These are phyloP conservation scores for Talaromyces ruber DNA, from an alignment of 495 filamentous ascomycete species.

Conservation along the genomic window DNA sequence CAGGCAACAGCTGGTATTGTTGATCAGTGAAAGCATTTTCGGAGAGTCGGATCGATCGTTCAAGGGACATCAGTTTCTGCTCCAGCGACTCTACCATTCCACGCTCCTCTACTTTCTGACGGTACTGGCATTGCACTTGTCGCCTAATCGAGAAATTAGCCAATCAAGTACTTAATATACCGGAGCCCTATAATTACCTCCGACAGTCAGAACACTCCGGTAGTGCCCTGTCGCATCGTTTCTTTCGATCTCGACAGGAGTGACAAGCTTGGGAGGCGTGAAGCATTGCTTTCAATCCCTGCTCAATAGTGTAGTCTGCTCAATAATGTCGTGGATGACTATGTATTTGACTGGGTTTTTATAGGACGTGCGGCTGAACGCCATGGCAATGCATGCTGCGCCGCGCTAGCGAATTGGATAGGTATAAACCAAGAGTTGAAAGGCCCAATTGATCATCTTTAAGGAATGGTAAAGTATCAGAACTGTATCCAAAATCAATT, in stretches of 20 bases:
- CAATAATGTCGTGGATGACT: neutral
- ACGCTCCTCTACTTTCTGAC: slow-evolving; percentile 1
- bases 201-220: slow-evolving; percentile 2
- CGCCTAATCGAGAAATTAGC: neutral
- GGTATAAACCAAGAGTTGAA: neutral
- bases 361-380: neutral
- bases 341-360: neutral
- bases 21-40: neutral
- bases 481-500: too few species aligned
- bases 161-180: neutral
- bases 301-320: neutral
- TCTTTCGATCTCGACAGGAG: neutral
- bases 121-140: neutral
- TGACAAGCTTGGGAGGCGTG: slow-evolving; percentile 1
- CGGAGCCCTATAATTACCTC: neutral
- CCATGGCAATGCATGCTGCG: neutral
- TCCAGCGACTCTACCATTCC: slow-evolving; percentile 3
- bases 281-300: neutral
- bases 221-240: neutral
- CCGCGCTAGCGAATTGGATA: neutral
- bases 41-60: neutral
- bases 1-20: neutral
- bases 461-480: too few species aligned
- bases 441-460: neutral
- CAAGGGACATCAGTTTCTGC: slow-evolving; percentile 2